These are phyloP conservation scores for Adansonia gregorii DNA, from an alignment of 441 rosid species.

Conservation along the genomic window DNA sequence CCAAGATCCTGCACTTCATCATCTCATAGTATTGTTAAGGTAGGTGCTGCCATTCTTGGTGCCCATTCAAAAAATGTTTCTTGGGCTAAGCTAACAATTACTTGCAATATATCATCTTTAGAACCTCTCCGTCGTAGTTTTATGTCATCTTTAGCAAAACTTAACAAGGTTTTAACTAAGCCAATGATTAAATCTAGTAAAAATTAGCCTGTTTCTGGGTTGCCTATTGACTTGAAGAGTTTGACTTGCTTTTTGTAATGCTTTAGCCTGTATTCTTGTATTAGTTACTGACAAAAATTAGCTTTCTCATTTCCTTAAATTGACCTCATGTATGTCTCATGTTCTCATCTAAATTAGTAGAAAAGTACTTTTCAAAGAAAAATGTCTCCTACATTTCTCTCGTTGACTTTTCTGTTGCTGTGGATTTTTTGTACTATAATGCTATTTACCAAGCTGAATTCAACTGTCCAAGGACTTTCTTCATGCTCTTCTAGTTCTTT, in stretches of 20 bases:
- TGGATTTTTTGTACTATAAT: not conserved
- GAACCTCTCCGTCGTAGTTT: constrained; percentile 42
- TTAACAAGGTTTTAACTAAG: constrained; percentile 46
- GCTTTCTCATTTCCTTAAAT: not conserved
- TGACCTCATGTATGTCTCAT: not conserved
- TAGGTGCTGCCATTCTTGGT: constrained; percentile 46
- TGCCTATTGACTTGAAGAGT: constrained; percentile 89
- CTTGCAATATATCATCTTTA: constrained; percentile 49
- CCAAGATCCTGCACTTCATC: constrained; percentile 57
- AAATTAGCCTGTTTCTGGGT: constrained; percentile 52
- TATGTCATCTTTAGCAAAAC: constrained; percentile 40
- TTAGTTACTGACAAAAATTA: not conserved
- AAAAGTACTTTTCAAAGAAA: not conserved
- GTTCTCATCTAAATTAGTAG: not conserved
- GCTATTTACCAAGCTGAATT: not conserved
- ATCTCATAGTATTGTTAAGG: constrained; percentile 43
- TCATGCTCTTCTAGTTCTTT: not conserved
- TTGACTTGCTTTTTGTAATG: not conserved
- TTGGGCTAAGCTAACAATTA: constrained; percentile 55
- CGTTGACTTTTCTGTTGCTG: not conserved
- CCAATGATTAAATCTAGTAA: constrained; percentile 66
- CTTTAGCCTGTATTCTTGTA: not conserved
- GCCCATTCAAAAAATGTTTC: constrained; percentile 44
- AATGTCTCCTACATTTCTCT: not conserved
- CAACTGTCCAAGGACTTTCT: not conserved